phyloP scores from a whole-genome alignment of 345 rosid species.

The Viola odorata region DNA sequence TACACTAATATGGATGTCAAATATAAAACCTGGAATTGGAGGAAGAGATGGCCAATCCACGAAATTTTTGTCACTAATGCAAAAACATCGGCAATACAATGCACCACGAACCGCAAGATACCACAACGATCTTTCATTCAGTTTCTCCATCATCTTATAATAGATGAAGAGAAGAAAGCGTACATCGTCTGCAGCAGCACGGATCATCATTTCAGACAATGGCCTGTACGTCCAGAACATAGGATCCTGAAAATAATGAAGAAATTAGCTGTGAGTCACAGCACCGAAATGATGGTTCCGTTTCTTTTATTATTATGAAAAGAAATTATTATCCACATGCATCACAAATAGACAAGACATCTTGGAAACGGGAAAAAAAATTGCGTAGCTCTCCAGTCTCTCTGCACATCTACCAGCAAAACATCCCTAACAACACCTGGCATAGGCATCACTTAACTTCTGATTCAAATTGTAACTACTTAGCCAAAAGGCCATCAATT shows the following conservation, averaged over 20 bases:
- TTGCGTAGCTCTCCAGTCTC: too few relatives aligned
- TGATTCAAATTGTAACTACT: too few relatives aligned
- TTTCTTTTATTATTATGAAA: too few relatives aligned
- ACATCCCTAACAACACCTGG: too few relatives aligned
- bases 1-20: neutral
- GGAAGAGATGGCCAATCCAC: slow-evolving; percentile 75
- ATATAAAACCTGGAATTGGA: slow-evolving; percentile 61
- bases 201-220: slow-evolving; percentile 75
- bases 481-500: too few relatives aligned
- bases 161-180: slow-evolving; percentile 79
- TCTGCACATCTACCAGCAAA: too few relatives aligned
- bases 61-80: slow-evolving; percentile 60
- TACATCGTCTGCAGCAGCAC: slow-evolving; percentile 96
- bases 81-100: slow-evolving; percentile 78
- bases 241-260: slow-evolving; percentile 58
- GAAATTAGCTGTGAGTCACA: neutral
- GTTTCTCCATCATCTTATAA: slow-evolving; percentile 72
- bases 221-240: slow-evolving; percentile 83
- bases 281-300: neutral
- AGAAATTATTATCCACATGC: too few relatives aligned
- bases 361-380: too few relatives aligned
- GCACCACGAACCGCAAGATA: slow-evolving; percentile 78
- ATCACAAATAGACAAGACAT: too few relatives aligned
- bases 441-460: too few relatives aligned
- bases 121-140: slow-evolving; percentile 67